Evolutionary conservation across 106 monocot species (phyloP), one percentile per base, ranked within the genome.

Genomic region (Vanilla planifolia): DNA sequence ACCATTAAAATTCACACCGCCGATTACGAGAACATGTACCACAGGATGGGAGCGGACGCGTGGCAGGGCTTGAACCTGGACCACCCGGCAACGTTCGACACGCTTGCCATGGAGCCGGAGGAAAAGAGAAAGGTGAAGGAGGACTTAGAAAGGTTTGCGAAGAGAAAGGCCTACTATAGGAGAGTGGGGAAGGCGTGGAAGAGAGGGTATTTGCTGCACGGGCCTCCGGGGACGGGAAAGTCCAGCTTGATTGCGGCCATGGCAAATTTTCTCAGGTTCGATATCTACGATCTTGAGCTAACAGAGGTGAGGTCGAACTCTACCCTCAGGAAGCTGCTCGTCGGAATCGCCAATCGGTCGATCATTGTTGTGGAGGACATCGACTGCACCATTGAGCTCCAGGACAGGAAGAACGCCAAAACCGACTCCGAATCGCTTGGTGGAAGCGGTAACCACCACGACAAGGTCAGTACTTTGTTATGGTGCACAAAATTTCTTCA

Each of bases 301-400:
- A 41, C 43, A 2, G 58, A 35, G 34, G 65, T 73, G 64, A 14
- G 29, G 5, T 27, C 14, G 35, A 35, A 36, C 21, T 44, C 35
- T 1, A 23, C 6, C 6, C 43, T 73, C 29, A 28, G 45, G 15
- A 47, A 21, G 24, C 22, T 73, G 43, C 53, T 73, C 8, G 56
- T 46, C 3, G 33, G n/a, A 6, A 65, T 24, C 15, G 24, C 29
- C 5, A 47, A 46, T 22, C 19, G 35, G 11, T 73, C 58, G 2
- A 64, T 73, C 5, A 25, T 73, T 19, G 72, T 73, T 7, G 43
- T 73, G 13, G 72, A 73, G 65, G 72, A 73, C 48, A 59, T 73
- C 24, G 72, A 73, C 28, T 73, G 72, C 45, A 22, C 30, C 9
- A 19, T 48, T 9, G 22, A 58, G 40, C 26, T 67, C 2, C 36